Evolutionary conservation across 306 rosid species (phyloP).

Genomic region (Prunus dulcis): DNA sequence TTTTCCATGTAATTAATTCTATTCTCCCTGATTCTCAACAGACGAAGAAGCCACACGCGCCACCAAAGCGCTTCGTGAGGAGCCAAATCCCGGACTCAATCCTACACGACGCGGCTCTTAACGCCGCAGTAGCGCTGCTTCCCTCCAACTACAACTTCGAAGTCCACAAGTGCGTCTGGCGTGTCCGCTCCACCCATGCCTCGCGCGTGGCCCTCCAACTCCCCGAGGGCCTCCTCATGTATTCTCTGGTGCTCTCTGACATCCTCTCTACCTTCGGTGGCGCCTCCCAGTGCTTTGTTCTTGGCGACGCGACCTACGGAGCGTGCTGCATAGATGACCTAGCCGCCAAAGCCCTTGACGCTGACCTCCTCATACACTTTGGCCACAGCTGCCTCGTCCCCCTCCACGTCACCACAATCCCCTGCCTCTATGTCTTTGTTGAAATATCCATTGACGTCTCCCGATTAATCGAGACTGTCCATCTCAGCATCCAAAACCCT

Average conservation of each 20-base stretch:
- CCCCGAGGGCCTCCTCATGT: conserved; percentile 95
- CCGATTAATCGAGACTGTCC: conserved; percentile 53
- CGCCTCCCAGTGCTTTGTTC: conserved; percentile 58
- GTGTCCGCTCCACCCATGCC: conserved; percentile 59
- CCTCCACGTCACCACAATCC: conserved; percentile 65
- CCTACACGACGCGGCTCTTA: conserved; percentile 40
- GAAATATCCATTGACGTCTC: conserved; percentile 67
- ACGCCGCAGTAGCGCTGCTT: conserved; percentile 44
- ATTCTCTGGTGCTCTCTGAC: conserved; percentile 73
- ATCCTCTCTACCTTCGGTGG: conserved; percentile 70
- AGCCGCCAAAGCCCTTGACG: conserved; percentile 62
- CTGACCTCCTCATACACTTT: conserved; percentile 73
- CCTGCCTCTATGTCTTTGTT: conserved; percentile 88
- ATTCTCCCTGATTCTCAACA: background rate
- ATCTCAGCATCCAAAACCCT: conserved; percentile 37
- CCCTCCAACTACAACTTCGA: conserved; percentile 79
- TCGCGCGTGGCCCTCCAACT: conserved; percentile 74
- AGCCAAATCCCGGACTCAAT: conserved; percentile 49
- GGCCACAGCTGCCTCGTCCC: conserved; percentile 97
- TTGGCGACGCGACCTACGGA: conserved; percentile 82
- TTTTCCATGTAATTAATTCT: conserved; percentile 4
- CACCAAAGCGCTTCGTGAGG: conserved; percentile 52
- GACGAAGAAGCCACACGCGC: conserved; percentile 6
- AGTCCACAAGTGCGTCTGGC: conserved; percentile 86
- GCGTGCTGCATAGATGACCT: conserved; percentile 86